Evolutionary conservation across 768 basidiomycete genomes (phyloP), one percentile per base, ranked within the genome.

Genomic region (Leccinum aurantiacum): DNA sequence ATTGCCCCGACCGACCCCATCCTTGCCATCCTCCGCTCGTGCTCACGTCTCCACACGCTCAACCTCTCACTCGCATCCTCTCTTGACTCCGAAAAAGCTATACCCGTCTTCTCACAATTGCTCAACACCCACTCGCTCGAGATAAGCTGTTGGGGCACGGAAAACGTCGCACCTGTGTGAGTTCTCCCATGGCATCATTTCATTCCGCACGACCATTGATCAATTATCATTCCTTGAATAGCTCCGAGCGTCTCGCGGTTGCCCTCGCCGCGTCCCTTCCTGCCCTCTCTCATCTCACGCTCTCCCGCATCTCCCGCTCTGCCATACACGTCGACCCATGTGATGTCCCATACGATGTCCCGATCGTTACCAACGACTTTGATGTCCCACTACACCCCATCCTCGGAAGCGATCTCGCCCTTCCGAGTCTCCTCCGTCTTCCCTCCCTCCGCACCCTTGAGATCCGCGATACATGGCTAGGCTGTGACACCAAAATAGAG

Each of bases 381-480:
- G 78, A 87, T 65, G 79, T 89, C 68, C 83, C 85, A 33, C 74
- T 77, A 56, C 83, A 85, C 73, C 78, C 81, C 55, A 14, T 77
- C 48, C 74, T 86, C 60, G 86, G 83, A 38, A 72, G 80, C 19
- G 80, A 83, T 44, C 84, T 90, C 54, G 79, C 77, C 19, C 81
- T 91, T 2, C 88, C 89, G 2, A 84, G 82, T 13, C 82, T 91
- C 56, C 80, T 91, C 53, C 80, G 81, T 63, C 79, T 91, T 51
- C 80, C 86, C 7, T 77, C 82, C 49, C 83, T 91, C 41, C 79
- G 77, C 29, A 80, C 79, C 63, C 85, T 91, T 63, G 79, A 79
- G 47, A 83, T 91, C 65, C 81, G 80, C 58, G 88, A 89, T 68
- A 89, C 87, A 0, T 89, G 89, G 73, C 80, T 91, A 58, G 88